Percentiles rank a stretch among this genome's conserved stretches.
Evolutionary conservation across 2,329 filamentous ascomycete species (phyloP).

Genomic region (Aspergillus sp.): DNA sequence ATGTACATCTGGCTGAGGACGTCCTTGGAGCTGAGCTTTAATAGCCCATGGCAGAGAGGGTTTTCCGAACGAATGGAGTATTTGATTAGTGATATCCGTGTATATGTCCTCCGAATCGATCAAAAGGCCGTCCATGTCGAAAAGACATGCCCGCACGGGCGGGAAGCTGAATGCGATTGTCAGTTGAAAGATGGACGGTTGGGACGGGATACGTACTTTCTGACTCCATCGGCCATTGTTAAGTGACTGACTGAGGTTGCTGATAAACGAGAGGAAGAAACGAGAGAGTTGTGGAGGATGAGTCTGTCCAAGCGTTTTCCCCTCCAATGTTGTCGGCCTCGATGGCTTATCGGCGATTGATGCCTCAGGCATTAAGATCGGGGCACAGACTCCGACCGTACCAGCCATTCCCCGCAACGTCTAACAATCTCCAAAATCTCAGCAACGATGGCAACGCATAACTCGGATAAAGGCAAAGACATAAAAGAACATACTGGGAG

Average conservation of each 20-base stretch:
- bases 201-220: slow-evolving; percentile 2
- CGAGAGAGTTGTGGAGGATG: background rate
- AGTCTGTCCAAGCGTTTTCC: background rate
- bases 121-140: slow-evolving; percentile 97
- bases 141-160: slow-evolving; percentile 84
- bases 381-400: background rate
- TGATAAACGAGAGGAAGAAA: slow-evolving; percentile 5
- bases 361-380: background rate
- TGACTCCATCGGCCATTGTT: slow-evolving; percentile 6
- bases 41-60: slow-evolving; percentile 85
- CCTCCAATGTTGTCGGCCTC: background rate
- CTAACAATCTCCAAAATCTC: background rate
- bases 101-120: slow-evolving; percentile 93
- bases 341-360: background rate
- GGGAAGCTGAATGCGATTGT: slow-evolving; percentile 59
- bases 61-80: slow-evolving; percentile 73
- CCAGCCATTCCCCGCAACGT: background rate
- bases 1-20: slow-evolving; percentile 56
- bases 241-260: background rate
- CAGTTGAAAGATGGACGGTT: background rate
- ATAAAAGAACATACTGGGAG: slow-evolving; percentile 17
- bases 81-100: slow-evolving; percentile 76
- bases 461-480: background rate
- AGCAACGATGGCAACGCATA: slow-evolving; percentile 18
- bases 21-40: slow-evolving; percentile 81